Conservation (phyloP, 2,329 filamentous ascomycete genomes). For the Colletotrichum chlorophyti region DNA sequence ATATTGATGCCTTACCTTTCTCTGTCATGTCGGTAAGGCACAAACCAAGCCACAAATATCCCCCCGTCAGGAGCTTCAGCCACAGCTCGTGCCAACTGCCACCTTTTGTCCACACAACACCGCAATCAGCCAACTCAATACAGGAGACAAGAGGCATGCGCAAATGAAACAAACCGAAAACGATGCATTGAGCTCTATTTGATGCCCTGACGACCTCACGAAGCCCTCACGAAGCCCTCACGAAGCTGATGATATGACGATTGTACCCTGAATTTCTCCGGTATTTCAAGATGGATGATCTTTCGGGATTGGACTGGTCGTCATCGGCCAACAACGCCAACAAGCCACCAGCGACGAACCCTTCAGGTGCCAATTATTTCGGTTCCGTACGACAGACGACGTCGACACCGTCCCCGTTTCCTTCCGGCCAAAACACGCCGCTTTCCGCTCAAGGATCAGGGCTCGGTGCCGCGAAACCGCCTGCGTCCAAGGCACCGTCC, state of each 20-base stretch:
- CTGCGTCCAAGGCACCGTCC: no score
- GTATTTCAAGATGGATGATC: constrained; percentile 62
- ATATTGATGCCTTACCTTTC: neutral
- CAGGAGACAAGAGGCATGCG: constrained; percentile 8
- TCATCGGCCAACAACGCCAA: constrained; percentile 42
- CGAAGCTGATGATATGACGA: constrained; percentile 26
- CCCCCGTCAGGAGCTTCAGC: constrained; percentile 29
- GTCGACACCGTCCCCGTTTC: constrained; percentile 60
- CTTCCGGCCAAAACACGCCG: constrained; percentile 63
- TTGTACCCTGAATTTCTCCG: constrained; percentile 7
- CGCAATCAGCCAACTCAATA: constrained; percentile 22
- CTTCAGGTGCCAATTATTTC: constrained; percentile 50
- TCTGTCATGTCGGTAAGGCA: no score
- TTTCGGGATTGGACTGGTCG: constrained; percentile 67
- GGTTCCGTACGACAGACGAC: constrained; percentile 61
- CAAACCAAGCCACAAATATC: neutral
- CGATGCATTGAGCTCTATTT: constrained; percentile 23
- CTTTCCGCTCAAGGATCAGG: constrained; percentile 58
- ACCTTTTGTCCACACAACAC: constrained; percentile 18
- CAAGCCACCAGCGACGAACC: constrained; percentile 52
- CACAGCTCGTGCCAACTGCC: constrained; percentile 21
- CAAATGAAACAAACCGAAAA: constrained; percentile 20
- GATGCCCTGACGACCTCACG: constrained; percentile 24
- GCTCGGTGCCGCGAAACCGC: constrained; percentile 48
- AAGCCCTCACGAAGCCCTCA: no score